A percentile compares a stretch with the other conserved stretches of the same genome.
These are phyloP conservation scores for Fusarium phyllophilum DNA, from an alignment of 2,329 filamentous ascomycete genomes.

Conservation along the genomic window DNA sequence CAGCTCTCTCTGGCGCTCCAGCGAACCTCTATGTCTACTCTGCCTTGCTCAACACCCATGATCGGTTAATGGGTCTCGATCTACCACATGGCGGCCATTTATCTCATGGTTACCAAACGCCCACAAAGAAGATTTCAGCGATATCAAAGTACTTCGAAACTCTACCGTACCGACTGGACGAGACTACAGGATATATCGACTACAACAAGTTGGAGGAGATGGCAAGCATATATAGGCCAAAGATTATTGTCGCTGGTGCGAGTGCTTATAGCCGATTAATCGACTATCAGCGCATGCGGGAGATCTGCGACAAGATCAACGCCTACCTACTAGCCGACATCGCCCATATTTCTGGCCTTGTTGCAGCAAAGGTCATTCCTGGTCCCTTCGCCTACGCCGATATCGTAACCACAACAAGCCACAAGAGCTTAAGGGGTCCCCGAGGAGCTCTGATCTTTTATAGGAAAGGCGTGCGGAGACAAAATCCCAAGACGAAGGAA, in stretches of 20 bases:
- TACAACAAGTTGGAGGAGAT: conserved; percentile 91
- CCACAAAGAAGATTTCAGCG: conserved; percentile 94
- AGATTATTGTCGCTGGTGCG: conserved; percentile 93
- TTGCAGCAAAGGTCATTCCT: conserved; percentile 91
- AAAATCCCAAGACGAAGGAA: conserved; percentile 85
- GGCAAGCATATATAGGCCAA: conserved; percentile 89
- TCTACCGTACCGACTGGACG: conserved; percentile 90
- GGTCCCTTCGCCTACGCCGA: conserved; percentile 91
- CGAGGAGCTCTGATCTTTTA: conserved; percentile 99
- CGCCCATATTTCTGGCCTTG: conserved; percentile 94
- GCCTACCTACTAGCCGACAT: conserved; percentile 96
- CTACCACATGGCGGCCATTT: conserved; percentile 96
- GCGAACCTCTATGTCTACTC: conserved; percentile 95
- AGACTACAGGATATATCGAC: conserved; percentile 92
- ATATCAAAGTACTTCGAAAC: conserved; percentile 99
- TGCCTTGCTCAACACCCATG: conserved; percentile 89
- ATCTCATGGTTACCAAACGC: conserved; percentile 96
- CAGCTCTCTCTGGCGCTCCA: conserved; percentile 79
- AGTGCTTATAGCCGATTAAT: conserved; percentile 96
- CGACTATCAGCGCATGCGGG: conserved; percentile 91
- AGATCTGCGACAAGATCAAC: conserved; percentile 89
- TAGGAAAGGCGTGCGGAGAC: conserved; percentile 87
- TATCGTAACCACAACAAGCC: conserved; percentile 96
- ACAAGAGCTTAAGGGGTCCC: conserved; percentile 96
- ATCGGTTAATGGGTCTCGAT: conserved; percentile 96